A percentile compares a stretch with the other conserved stretches of the same genome.
Conservation (phyloP, 2,329 filamentous ascomycete genomes). For the Sphaerulina musiva region DNA sequence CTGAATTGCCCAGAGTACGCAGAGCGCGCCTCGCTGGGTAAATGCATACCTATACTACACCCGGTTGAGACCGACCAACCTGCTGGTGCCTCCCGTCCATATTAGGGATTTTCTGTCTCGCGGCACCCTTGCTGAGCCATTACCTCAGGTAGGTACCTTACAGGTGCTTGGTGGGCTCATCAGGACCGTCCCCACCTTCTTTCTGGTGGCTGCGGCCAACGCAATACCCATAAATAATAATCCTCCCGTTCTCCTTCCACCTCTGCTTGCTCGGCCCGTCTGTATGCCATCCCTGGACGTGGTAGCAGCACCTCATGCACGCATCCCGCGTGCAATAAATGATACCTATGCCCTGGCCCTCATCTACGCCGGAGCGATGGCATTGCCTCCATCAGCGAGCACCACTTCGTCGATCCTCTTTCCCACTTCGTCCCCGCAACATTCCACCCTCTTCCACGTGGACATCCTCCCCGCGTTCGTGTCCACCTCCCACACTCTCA, state of each 20-base stretch:
- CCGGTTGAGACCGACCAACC: no score
- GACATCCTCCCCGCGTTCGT: constrained; percentile 81
- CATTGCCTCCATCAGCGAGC: constrained; percentile 53
- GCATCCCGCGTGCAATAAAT: background rate
- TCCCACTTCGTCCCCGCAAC: constrained; percentile 43
- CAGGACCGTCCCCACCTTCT: no score
- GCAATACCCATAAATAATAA: no score
- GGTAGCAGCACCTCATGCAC: background rate
- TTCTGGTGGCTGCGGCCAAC: no score
- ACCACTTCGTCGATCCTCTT: constrained; percentile 54
- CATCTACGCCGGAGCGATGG: constrained; percentile 32
- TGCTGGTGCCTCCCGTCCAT: no score
- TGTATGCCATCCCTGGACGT: no score
- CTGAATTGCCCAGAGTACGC: background rate
- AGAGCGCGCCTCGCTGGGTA: constrained; percentile 7
- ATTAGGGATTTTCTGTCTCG: no score
- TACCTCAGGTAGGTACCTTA: no score
- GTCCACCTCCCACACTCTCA: constrained; percentile 88
- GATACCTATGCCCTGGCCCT: background rate
- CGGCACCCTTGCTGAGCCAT: no score
- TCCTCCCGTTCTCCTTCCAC: no score
- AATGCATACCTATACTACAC: background rate
- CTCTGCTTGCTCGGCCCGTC: no score
- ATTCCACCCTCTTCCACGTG: constrained; percentile 88
- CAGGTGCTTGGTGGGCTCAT: no score